These are phyloP conservation scores for Coprinopsis marcescibilis DNA, from an alignment of 768 basidiomycete genomes.

Conservation along the genomic window DNA sequence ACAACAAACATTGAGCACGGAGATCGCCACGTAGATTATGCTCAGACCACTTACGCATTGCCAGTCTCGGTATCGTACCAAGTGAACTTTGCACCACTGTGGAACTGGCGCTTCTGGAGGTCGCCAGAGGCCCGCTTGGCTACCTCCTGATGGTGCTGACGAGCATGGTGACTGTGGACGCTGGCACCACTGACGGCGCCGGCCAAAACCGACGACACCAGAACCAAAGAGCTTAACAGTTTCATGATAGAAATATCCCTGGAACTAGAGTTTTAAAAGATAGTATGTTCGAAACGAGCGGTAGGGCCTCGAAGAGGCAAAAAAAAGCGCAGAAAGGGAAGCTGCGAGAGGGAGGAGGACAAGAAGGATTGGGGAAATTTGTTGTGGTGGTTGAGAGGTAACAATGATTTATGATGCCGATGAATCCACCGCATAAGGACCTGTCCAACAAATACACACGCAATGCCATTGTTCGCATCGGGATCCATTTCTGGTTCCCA, in stretches of 20 bases:
- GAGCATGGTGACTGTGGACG: constrained; percentile 1
- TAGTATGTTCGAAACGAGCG: constrained; percentile 6
- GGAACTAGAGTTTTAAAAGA: neutral
- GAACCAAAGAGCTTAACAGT: constrained; percentile 1
- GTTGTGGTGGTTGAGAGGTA: neutral
- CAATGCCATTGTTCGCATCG: too few species aligned
- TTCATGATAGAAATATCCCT: constrained; percentile 1
- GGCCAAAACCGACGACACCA: constrained; percentile 4
- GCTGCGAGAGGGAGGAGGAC: neutral
- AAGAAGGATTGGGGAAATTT: too few species aligned
- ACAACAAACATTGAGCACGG: too few species aligned
- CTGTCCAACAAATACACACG: too few species aligned
- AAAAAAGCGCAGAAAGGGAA: neutral
- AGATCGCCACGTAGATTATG: too few species aligned
- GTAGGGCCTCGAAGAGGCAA: neutral
- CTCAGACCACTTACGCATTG: too few species aligned
- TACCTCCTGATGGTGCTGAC: constrained; percentile 17
- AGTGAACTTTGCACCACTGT: neutral
- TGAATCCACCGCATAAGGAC: too few species aligned
- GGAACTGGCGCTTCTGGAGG: constrained; percentile 10
- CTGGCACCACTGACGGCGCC: constrained; percentile 2
- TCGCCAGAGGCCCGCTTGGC: constrained; percentile 20
- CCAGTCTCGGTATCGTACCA: too few species aligned
- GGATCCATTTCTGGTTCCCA: too few species aligned
- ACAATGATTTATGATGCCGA: neutral